Conservation (phyloP, 352 stramenopile genomes). For the Phytophthora palmivora region DNA sequence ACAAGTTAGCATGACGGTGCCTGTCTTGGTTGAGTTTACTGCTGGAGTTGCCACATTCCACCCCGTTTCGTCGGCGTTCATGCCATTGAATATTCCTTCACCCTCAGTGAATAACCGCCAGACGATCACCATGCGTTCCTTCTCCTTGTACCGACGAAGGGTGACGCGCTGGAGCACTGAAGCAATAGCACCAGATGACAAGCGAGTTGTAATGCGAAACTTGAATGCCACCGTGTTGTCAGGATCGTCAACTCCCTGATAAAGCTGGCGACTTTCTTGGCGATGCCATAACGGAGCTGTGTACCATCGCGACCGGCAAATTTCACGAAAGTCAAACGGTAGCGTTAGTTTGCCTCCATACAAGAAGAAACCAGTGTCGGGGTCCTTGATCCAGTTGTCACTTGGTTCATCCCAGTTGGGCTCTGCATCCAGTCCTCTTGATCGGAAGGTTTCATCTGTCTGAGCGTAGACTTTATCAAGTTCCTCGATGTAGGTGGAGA, state of each 20-base stretch:
- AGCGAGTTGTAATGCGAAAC: slow-evolving; percentile 17
- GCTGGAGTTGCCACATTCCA: slow-evolving; percentile 15
- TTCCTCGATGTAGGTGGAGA: slow-evolving; percentile 2
- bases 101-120: slow-evolving; percentile 30
- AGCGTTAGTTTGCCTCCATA: slow-evolving; percentile 13
- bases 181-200: slow-evolving; percentile 8
- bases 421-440: not conserved
- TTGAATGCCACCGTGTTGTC: slow-evolving; percentile 26
- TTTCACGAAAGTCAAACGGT: slow-evolving; percentile 10
- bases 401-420: slow-evolving; percentile 2
- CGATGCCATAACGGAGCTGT: slow-evolving; percentile 14
- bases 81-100: slow-evolving; percentile 26
- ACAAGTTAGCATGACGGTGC: slow-evolving; percentile 13
- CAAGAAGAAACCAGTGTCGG: slow-evolving; percentile 17
- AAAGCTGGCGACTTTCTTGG: slow-evolving; percentile 17
- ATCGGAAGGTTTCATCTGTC: slow-evolving; percentile 15
- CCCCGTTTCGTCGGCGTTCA: slow-evolving; percentile 27
- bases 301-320: slow-evolving; percentile 8
- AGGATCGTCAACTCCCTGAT: slow-evolving; percentile 8
- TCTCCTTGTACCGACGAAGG: slow-evolving; percentile 17
- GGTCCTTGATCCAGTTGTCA: slow-evolving; percentile 16
- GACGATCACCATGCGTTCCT: slow-evolving; percentile 17
- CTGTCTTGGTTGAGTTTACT: not conserved
- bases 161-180: slow-evolving; percentile 27
- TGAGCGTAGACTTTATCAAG: slow-evolving; percentile 15